Percentiles rank a stretch among this genome's conserved stretches.
These are phyloP conservation scores for Dothistroma pini DNA, from an alignment of 2,329 filamentous ascomycete species.

Conservation along the genomic window DNA sequence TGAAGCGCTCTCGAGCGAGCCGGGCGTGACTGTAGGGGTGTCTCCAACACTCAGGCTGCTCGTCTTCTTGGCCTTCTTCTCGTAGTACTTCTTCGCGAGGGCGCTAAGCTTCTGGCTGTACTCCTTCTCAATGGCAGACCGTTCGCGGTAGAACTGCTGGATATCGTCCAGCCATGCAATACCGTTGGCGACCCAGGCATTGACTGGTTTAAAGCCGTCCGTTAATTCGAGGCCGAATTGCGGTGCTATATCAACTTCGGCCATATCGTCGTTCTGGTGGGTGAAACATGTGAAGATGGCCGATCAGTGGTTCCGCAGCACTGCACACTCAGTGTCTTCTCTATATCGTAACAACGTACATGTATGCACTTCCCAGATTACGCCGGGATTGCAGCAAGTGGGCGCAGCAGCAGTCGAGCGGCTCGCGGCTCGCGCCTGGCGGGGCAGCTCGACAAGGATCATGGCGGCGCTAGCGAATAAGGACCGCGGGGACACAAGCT, in stretches of 20 bases:
- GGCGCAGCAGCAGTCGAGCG: too few relatives aligned
- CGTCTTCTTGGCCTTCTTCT: conserved; percentile 90
- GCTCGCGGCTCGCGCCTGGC: too few relatives aligned
- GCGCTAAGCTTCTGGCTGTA: conserved; percentile 84
- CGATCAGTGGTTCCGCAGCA: background rate
- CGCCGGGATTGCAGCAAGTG: too few relatives aligned
- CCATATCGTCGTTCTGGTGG: conserved; percentile 52
- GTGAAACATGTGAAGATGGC: background rate
- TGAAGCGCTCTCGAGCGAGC: conserved; percentile 92
- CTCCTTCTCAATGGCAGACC: conserved; percentile 92
- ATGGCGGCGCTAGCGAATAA: too few relatives aligned
- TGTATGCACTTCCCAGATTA: too few relatives aligned
- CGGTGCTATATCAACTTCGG: conserved; percentile 75
- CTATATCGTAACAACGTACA: background rate
- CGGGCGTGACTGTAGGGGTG: conserved; percentile 85
- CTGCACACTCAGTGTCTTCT: background rate
- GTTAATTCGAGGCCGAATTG: conserved; percentile 93
- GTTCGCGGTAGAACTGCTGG: conserved; percentile 94
- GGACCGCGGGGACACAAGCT: too few relatives aligned
- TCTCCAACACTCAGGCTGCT: conserved; percentile 89
- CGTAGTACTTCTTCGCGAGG: conserved; percentile 93
- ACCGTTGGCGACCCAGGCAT: conserved; percentile 81
- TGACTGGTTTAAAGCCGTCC: conserved; percentile 97
- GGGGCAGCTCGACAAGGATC: too few relatives aligned
- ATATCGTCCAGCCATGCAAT: conserved; percentile 96